Evolutionary conservation across 1,284 basidiomycete species (phyloP).

Genomic region (Erythrobasidium hasegawianum): DNA sequence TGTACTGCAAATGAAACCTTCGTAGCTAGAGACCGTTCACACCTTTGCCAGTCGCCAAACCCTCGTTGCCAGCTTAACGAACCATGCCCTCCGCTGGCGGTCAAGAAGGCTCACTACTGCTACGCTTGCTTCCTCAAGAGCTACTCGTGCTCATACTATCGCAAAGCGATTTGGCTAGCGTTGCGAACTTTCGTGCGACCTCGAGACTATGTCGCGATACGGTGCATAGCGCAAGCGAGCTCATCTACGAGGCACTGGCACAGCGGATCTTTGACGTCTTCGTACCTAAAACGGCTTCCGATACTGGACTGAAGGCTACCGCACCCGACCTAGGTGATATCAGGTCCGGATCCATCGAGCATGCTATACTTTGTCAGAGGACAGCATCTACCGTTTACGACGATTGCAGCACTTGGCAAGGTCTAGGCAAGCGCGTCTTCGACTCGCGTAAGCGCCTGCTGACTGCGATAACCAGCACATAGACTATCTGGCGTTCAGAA

Average conservation of each 20-base stretch:
- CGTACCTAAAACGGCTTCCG: slow-evolving; percentile 12
- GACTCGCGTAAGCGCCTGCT: neutral
- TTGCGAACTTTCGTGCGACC: slow-evolving; percentile 1
- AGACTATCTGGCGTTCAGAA: neutral
- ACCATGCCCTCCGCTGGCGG: neutral
- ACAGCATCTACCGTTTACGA: slow-evolving; percentile 15
- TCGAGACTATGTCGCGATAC: slow-evolving; percentile 3
- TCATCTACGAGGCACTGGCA: slow-evolving; percentile 28
- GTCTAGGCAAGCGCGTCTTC: slow-evolving; percentile 9
- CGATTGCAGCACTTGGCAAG: slow-evolving; percentile 8
- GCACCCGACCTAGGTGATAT: no score
- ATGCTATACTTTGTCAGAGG: slow-evolving; percentile 14
- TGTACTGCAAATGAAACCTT: slow-evolving; percentile 21
- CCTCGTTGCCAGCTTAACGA: no score
- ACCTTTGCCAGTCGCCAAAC: no score
- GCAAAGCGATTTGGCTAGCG: slow-evolving; percentile 4
- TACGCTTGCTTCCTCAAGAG: slow-evolving; percentile 12
- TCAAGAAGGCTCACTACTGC: neutral
- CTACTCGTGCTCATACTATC: slow-evolving; percentile 15
- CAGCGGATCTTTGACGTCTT: neutral
- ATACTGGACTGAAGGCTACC: slow-evolving; percentile 8
- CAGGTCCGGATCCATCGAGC: neutral
- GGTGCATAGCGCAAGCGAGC: slow-evolving; percentile 4
- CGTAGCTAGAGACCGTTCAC: neutral
- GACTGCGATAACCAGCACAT: neutral